Percentiles rank a stretch among this genome's conserved stretches.
Evolutionary conservation across 371 early-diverging fungal genomes (phyloP).

Genomic region (Actinomortierella wolfii): DNA sequence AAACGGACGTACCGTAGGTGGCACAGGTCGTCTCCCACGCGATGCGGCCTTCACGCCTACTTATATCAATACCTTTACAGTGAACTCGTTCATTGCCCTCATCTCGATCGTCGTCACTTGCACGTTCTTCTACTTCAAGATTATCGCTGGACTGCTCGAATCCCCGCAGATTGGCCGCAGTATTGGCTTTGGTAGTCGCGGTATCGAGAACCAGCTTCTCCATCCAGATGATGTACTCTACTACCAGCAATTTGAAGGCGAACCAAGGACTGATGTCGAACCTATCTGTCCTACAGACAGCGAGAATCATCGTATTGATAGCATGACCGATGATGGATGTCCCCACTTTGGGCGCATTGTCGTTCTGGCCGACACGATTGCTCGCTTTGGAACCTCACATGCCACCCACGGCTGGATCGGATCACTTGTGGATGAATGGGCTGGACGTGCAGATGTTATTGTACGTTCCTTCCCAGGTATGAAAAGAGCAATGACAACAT

Average conservation of each 20-base stretch:
- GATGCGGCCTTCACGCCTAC: constrained; percentile 42
- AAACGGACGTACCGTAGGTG: constrained; percentile 23
- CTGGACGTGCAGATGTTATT: constrained; percentile 37
- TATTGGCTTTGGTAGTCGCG: no score
- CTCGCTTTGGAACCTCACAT: constrained; percentile 35
- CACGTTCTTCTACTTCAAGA: constrained; percentile 44
- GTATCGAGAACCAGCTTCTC: no score
- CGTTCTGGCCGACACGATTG: constrained; percentile 38
- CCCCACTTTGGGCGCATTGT: constrained; percentile 37
- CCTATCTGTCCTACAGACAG: constrained; percentile 22
- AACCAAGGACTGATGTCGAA: constrained; percentile 15
- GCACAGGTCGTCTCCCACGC: constrained; percentile 41
- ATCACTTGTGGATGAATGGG: constrained; percentile 33
- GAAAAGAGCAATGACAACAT: no score
- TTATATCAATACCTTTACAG: constrained; percentile 41
- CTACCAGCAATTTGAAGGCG: constrained; percentile 8
- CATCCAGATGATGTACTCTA: no score
- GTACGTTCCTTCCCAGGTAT: constrained; percentile 43
- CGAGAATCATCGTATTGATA: neutral
- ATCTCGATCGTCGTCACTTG: constrained; percentile 32
- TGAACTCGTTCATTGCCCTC: constrained; percentile 37
- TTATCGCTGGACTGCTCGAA: constrained; percentile 34
- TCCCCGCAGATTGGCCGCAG: constrained; percentile 34
- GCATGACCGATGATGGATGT: neutral
- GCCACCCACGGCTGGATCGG: constrained; percentile 44